Percentiles rank a stretch among this genome's conserved stretches.
Conservation (phyloP, 768 basidiomycete species). For the Suillus discolor region DNA sequence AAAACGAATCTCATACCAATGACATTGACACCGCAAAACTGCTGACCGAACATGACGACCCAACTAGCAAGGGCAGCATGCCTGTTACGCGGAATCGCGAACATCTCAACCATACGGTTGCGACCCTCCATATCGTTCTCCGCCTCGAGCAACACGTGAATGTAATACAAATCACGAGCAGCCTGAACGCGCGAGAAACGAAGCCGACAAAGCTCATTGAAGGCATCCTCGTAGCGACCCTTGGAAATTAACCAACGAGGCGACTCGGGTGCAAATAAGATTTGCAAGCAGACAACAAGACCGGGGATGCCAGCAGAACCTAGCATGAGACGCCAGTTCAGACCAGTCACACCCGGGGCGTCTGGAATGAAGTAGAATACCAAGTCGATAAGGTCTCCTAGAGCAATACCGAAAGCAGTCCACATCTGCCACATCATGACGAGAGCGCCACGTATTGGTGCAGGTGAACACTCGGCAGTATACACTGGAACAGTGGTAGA, state of each 20-base stretch:
- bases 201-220: slow-evolving; percentile 62
- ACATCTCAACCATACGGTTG: slow-evolving; percentile 66
- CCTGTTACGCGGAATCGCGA: slow-evolving; percentile 74
- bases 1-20: slow-evolving; percentile 31
- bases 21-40: slow-evolving; percentile 84
- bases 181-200: slow-evolving; percentile 74
- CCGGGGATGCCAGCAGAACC: slow-evolving; percentile 68
- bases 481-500: slow-evolving; percentile 64
- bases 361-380: slow-evolving; percentile 57
- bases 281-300: slow-evolving; percentile 42
- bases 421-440: slow-evolving; percentile 95
- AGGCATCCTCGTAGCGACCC: slow-evolving; percentile 70
- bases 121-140: slow-evolving; percentile 63
- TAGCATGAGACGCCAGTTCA: slow-evolving; percentile 83
- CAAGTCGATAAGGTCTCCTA: slow-evolving; percentile 71
- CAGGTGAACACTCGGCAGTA: slow-evolving; percentile 78
- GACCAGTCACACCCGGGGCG: slow-evolving; percentile 50
- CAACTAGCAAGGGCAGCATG: slow-evolving; percentile 61
- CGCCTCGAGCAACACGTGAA: slow-evolving; percentile 67
- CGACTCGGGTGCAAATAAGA: slow-evolving; percentile 62
- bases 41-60: slow-evolving; percentile 79
- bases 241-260: slow-evolving; percentile 88
- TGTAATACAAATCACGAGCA: slow-evolving; percentile 81
- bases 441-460: slow-evolving; percentile 82
- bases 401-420: slow-evolving; percentile 85